Base-by-base conservation (phyloP, 202 grass and related monocot genomes). In the Eragrostis tef region DNA sequence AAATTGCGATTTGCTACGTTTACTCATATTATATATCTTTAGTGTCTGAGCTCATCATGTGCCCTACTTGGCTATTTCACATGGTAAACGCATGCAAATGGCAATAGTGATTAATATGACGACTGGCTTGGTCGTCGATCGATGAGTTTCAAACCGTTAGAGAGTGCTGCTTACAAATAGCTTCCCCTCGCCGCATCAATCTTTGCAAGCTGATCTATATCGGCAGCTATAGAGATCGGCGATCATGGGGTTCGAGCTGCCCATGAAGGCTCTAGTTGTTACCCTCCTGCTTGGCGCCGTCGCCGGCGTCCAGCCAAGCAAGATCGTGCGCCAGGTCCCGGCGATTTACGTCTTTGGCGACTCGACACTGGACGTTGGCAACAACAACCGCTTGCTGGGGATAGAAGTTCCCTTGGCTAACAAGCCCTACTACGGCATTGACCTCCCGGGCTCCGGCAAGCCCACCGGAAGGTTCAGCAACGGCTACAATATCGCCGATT, bases 401-500 rank as follows among this genome's bases (percentile, higher is more conserved):
- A 10, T 43, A 3, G 31, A 4, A 2, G 43, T 45, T 3, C 31
- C 86, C 19, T 73, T 57, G 50, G 87, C 72, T 7, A 4, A 83
- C 81, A 65, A 13, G 41, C 73, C 45, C 19, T 77, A 14, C 13
- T 80, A 80, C 46, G 84, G 88, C 59, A 26, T 83, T 31, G 84
- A 90, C 70, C 70, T 70, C 46, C 78, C 82, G 4, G 36, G 49
- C 13, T 49, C 69, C 60, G 77, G 63, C 47, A 76, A 15, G 69
- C 71, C 86, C 2, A 88, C 89, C 50, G 89, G 89, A 52, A 82
- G 89, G 36, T 91, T 91, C 48, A 91, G 86, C 89, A 91, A 91
- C 9, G 89, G 89, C 21, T 88, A 88, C 79, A 77, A 82, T 42
- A 17, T 45, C 25, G 87, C 79, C 43, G 87, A 89, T 49, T 89